phyloP scores from a whole-genome alignment of 2,329 filamentous ascomycete genomes.

The Aspergillus udagawae region DNA sequence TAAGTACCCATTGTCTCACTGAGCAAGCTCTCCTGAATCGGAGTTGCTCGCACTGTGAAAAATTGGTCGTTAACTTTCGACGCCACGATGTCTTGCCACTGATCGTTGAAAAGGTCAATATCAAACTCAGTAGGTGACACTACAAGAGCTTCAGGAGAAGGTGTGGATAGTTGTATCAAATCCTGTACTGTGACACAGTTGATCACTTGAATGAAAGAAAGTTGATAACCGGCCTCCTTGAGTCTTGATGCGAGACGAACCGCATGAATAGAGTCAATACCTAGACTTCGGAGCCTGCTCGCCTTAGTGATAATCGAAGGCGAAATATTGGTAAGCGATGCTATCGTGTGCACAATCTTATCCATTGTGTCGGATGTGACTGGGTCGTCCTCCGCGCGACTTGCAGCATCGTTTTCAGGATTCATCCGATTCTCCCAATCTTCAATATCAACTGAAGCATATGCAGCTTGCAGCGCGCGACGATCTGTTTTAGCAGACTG shows the following conservation, averaged over 20 bases:
- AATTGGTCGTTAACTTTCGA: constrained; percentile 16
- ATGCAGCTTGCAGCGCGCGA: constrained; percentile 23
- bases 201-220: constrained; percentile 29
- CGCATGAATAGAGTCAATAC: constrained; percentile 30
- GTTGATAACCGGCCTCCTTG: constrained; percentile 18
- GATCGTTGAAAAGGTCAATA: constrained; percentile 18
- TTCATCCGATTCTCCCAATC: constrained; percentile 23
- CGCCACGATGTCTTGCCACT: constrained; percentile 16
- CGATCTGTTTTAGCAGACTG: constrained; percentile 33
- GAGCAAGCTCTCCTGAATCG: constrained; percentile 37
- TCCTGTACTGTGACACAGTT: constrained; percentile 27
- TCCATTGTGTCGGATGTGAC: not conserved
- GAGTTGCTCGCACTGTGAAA: constrained; percentile 26
- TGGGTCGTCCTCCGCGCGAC: not conserved
- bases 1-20: constrained; percentile 38
- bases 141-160: not conserved
- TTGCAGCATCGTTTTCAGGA: constrained; percentile 7
- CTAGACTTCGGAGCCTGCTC: constrained; percentile 24
- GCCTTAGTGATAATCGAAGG: constrained; percentile 15
- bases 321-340: constrained; percentile 19
- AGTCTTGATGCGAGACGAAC: constrained; percentile 25
- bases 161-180: constrained; percentile 14
- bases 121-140: constrained; percentile 9
- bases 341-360: constrained; percentile 20
- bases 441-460: constrained; percentile 23